Percentiles rank a stretch among this genome's conserved stretches.
phyloP scores from a whole-genome alignment of 1,284 basidiomycete genomes.

The Melanopsichium pennsylvanicum region DNA sequence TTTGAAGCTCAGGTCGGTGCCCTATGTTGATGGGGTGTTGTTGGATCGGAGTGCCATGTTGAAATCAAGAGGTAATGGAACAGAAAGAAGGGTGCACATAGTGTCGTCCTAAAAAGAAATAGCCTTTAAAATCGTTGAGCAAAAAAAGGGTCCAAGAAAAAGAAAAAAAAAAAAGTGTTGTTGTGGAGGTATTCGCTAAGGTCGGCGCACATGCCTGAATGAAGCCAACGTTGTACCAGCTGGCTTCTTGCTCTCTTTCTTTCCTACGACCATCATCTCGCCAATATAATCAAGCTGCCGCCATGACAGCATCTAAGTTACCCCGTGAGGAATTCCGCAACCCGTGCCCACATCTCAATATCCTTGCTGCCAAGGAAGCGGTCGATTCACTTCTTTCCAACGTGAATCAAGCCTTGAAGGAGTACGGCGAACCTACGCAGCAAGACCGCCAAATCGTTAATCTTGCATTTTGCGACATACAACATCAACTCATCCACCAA shows the following conservation, averaged over 20 bases:
- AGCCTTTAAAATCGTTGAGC: not conserved
- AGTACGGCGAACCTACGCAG: slow-evolving; percentile 5
- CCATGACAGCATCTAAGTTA: slow-evolving; percentile 9
- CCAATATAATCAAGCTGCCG: no score
- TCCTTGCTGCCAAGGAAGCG: slow-evolving; percentile 1
- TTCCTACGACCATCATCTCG: not conserved
- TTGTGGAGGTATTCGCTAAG: no score
- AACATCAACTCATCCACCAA: not conserved
- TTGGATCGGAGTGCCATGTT: no score
- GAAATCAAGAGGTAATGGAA: no score
- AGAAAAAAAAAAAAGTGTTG: slow-evolving; percentile 7
- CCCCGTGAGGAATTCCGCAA: slow-evolving; percentile 20
- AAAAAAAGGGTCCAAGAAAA: not conserved
- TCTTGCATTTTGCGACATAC: not conserved
- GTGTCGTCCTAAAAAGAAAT: not conserved
- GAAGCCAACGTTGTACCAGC: no score
- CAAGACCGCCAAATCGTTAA: slow-evolving; percentile 12
- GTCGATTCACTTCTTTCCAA: slow-evolving; percentile 26
- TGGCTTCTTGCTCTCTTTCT: not conserved
- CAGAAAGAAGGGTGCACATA: not conserved
- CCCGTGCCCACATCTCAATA: slow-evolving; percentile 14
- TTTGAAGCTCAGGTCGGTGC: no score
- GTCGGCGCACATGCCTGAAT: no score
- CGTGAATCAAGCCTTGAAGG: slow-evolving; percentile 6
- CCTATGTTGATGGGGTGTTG: not conserved